A percentile compares a stretch with the other conserved stretches of the same genome.
Evolutionary conservation across 305 asterid species (phyloP).

Genomic region (Plantago coronopus): DNA sequence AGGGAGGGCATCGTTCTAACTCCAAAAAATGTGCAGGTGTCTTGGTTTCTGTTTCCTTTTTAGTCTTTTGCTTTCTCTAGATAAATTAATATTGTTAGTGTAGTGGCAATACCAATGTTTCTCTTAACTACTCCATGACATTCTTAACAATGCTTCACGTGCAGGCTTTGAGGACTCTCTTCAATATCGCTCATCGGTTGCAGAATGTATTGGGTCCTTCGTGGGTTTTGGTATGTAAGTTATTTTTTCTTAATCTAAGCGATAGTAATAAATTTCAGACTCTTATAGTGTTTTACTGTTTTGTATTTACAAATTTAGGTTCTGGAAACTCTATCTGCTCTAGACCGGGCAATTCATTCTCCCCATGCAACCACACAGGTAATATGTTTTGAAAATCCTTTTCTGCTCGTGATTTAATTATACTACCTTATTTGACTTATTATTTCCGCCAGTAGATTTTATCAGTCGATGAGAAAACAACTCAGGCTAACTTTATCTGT

Average conservation of each 20-base stretch:
- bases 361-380: slow-evolving; percentile 98
- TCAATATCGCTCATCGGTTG: slow-evolving; percentile 89
- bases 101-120: not conserved
- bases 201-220: slow-evolving; percentile 96
- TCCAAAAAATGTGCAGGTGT: slow-evolving; percentile 95
- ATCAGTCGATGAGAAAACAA: too few relatives aligned
- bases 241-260: slow-evolving; percentile 13
- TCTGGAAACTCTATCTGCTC: slow-evolving; percentile 91
- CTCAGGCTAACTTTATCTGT: too few relatives aligned
- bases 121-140: not conserved
- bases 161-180: slow-evolving; percentile 95
- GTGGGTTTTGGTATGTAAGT: slow-evolving; percentile 86
- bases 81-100: slow-evolving; percentile 12
- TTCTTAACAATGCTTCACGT: slow-evolving; percentile 23
- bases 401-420: too few relatives aligned
- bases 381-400: slow-evolving; percentile 18
- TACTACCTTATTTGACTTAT: too few relatives aligned
- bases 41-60: slow-evolving; percentile 19
- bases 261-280: slow-evolving; percentile 2
- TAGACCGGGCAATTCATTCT: slow-evolving; percentile 93
- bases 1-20: slow-evolving; percentile 86
- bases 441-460: too few relatives aligned
- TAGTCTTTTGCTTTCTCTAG: slow-evolving; percentile 1
- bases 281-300: slow-evolving; percentile 30
- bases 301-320: slow-evolving; percentile 46